phyloP scores from a whole-genome alignment of 768 basidiomycete species.

The Gloeopeniophorella convolvens region DNA sequence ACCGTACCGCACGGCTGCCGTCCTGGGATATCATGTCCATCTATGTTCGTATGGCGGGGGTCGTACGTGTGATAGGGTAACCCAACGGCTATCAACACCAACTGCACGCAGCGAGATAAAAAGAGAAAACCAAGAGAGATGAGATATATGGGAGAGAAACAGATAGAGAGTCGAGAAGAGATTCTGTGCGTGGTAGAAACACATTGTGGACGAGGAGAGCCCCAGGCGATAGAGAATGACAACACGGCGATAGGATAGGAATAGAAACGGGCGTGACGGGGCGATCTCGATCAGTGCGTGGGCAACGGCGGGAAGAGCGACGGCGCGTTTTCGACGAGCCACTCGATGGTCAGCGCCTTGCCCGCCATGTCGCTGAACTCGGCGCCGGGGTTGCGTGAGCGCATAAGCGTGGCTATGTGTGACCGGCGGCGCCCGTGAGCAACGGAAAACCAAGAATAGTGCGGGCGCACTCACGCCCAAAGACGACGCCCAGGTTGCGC shows the following conservation, averaged over 20 bases:
- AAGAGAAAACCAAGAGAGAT: background rate
- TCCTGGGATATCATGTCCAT: constrained; percentile 2
- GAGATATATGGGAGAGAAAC: background rate
- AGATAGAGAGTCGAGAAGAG: too few relatives aligned
- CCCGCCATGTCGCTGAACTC: constrained; percentile 99
- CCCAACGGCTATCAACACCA: constrained; percentile 1
- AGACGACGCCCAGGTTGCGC: constrained; percentile 93
- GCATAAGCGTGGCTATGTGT: constrained; percentile 94
- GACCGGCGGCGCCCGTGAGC: constrained; percentile 5
- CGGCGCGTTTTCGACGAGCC: constrained; percentile 87
- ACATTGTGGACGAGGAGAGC: constrained; percentile 3
- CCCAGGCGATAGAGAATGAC: constrained; percentile 2
- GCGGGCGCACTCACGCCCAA: constrained; percentile 82
- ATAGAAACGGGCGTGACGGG: background rate
- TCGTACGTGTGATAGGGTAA: constrained; percentile 3
- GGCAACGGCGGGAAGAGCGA: constrained; percentile 35
- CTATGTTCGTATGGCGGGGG: background rate
- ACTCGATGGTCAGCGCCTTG: constrained; percentile 88
- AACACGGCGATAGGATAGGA: constrained; percentile 10
- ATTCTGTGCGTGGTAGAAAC: constrained; percentile 10
- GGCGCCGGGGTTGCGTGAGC: constrained; percentile 74
- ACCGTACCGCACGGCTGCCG: background rate
- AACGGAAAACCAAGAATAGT: background rate
- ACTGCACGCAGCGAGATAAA: too few relatives aligned
- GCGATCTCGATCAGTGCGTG: constrained; percentile 3